A percentile compares a stretch with the other conserved stretches of the same genome.
phyloP scores from a whole-genome alignment of 352 stramenopile genomes.

The Phytophthora sansomeana region DNA sequence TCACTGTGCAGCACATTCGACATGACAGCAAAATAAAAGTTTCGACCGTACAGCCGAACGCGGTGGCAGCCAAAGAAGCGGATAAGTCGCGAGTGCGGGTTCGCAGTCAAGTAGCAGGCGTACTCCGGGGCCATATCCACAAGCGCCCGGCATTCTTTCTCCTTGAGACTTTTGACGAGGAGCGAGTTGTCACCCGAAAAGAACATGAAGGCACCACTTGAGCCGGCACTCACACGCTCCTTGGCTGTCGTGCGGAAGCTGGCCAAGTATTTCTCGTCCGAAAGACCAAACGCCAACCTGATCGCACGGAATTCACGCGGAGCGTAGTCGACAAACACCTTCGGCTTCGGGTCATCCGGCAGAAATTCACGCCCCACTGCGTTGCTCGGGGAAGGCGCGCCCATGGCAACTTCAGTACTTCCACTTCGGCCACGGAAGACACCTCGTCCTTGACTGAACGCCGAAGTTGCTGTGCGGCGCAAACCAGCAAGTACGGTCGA shows the following conservation, averaged over 20 bases:
- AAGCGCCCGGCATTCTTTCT: conserved; percentile 78
- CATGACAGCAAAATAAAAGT: conserved; percentile 88
- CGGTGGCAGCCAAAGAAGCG: conserved; percentile 89
- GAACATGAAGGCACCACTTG: conserved; percentile 85
- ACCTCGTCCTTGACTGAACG: conserved; percentile 42
- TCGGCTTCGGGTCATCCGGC: conserved; percentile 63
- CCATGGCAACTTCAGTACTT: conserved; percentile 21
- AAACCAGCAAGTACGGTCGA: conserved; percentile 57
- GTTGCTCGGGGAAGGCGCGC: conserved; percentile 3
- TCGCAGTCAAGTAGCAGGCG: conserved; percentile 60
- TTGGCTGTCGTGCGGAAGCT: conserved; percentile 82
- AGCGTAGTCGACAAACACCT: conserved; percentile 82
- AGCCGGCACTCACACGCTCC: conserved; percentile 80
- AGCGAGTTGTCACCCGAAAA: conserved; percentile 79
- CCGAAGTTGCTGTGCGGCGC: conserved; percentile 52
- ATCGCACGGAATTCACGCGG: conserved; percentile 74
- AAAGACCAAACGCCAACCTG: conserved; percentile 64
- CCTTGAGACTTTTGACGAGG: conserved; percentile 83
- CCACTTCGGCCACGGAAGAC: conserved; percentile 39
- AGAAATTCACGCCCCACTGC: conserved; percentile 30
- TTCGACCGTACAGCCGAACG: conserved; percentile 80
- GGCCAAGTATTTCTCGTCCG: conserved; percentile 72
- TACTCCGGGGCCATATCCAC: conserved; percentile 80
- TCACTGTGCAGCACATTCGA: conserved; percentile 77
- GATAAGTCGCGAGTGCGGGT: conserved; percentile 78